Base-by-base conservation (phyloP, 2,329 filamentous ascomycete species). In the Ophiocordyceps robertsii region DNA sequence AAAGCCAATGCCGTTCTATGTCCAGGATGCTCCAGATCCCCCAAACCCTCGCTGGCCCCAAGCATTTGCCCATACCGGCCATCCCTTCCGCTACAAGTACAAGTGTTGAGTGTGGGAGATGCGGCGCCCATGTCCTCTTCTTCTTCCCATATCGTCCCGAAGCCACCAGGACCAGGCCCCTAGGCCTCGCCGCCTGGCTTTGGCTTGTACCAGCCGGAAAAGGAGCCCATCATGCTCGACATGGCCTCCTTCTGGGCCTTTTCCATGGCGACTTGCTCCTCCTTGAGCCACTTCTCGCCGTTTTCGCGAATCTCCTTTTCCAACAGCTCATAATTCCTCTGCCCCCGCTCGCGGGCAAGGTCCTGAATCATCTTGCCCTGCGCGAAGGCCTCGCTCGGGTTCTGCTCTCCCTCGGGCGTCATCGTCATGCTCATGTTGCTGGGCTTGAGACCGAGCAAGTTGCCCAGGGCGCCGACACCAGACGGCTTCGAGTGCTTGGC, bases 311-410 rank as follows among this genome's bases (percentile, higher is more conserved):
- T 94, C 67, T 95, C 84, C 64, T 81, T 82, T 63, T 96, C 90
- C 47, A 96, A 73, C 52, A 81, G 66, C 68, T 94, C 78, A 64
- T 96, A 98, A 63, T 89, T 84, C 61, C 82, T 82, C 66, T 89
- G 84, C 30, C 92, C 92, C 40, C 88, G 77, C 66, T 98, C 92
- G 40, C 92, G 80, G 40, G 92, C 88, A 61, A 94, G 81, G 58
- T 98, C 92, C 64, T 89, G 88, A 51, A 95, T 70, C 86, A 96
- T 95, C 75, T 96, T 98, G 54, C 90, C 92, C 63, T 95, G 81
- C 3, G 84, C 80, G 47, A 92, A 77, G 12, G 84, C 87, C 58
- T 94, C 86, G 2, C 74, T 72, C 1, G 84, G 73, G 51, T 73
- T 79, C 48, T 77, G 72, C 57, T 89, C 82, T 40, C 85, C 81